Base-by-base conservation (phyloP, 352 stramenopile genomes). In the Phytopythium boreale region DNA sequence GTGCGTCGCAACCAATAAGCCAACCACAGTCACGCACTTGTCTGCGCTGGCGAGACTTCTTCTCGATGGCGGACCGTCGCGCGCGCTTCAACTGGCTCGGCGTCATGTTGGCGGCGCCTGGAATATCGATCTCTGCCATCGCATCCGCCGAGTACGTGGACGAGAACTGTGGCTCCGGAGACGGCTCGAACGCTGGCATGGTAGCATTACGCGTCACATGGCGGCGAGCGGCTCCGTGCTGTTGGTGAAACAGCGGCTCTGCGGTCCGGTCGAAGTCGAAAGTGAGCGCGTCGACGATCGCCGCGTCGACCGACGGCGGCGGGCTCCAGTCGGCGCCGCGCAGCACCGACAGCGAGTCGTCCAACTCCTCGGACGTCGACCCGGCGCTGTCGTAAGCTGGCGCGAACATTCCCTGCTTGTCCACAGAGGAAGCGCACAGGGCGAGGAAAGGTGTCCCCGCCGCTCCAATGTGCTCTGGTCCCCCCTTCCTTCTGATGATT, bases 41-140 rank as follows among this genome's bases (percentile, higher is more conserved):
- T 19, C 72, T 64, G 26, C 72, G 46, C 55, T 82, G 75, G 27
- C 75, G 50, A 26, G 75, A 89, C 61, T 86, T 84, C 60, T 80
- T 82, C 68, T 89, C 80, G 55, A 89, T 89, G 29, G 79, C 80
- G 9, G 80, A 87, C 37, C 80, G 76, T 27, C 80, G 65, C 29
- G 78, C 76, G 37, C 80, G 78, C 47, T 77, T 77, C 37, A 43
- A 46, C 49, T 77, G 64, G 4, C 27, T 53, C 34, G 61, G 36
- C 37, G 56, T 61, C 56, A 60, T 58, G 51, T 29, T 58, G 14
- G 22, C 47, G 24, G 47, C 47, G 14, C 47, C 47, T 22, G 22
- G 47, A 11, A 55, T 55, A 12, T 4, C 22, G 2, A 55, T 20
- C 47, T 55, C 47, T 14, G 12, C 22, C 22, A 15, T 14, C 47